These are phyloP conservation scores for Mortierella sp. DNA, from an alignment of 371 early-diverging fungal species.

Conservation along the genomic window DNA sequence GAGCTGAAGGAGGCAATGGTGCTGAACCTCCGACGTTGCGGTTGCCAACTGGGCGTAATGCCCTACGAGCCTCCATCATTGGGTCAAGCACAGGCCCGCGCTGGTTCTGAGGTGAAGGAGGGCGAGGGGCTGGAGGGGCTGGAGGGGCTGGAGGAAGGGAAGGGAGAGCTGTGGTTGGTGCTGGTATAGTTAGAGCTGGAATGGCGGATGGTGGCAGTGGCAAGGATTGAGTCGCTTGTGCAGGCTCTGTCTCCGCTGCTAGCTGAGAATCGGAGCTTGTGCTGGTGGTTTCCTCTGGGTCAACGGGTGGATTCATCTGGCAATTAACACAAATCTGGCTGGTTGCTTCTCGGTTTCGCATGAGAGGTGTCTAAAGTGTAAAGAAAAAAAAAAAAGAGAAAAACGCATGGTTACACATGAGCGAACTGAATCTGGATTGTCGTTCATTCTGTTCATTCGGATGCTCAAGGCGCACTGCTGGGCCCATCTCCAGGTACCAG, in stretches of 20 bases:
- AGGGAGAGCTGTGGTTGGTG: slow-evolving; percentile 37
- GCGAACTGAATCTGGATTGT: background rate
- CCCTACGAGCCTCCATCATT: slow-evolving; percentile 38
- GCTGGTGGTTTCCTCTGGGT: slow-evolving; percentile 28
- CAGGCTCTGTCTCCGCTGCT: slow-evolving; percentile 9
- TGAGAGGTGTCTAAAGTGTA: slow-evolving; percentile 42
- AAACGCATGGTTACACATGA: background rate
- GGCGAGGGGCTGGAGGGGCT: slow-evolving; percentile 21
- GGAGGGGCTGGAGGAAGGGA: slow-evolving; percentile 18
- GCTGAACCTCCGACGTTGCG: slow-evolving; percentile 26
- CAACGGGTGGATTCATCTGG: slow-evolving; percentile 48
- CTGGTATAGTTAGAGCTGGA: slow-evolving; percentile 13
- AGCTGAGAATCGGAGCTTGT: background rate
- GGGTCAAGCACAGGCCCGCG: slow-evolving; percentile 46
- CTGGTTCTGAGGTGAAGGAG: slow-evolving; percentile 25
- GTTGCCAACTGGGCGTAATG: slow-evolving; percentile 36
- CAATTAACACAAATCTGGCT: slow-evolving; percentile 57
- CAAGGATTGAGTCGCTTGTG: background rate
- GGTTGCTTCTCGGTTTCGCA: slow-evolving; percentile 57
- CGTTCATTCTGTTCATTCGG: background rate
- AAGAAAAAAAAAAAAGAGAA: background rate
- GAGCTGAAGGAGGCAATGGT: too few species aligned
- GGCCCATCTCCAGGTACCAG: too few species aligned
- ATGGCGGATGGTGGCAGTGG: slow-evolving; percentile 7
- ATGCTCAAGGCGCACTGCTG: too few species aligned